A percentile compares a stretch with the other conserved stretches of the same genome.
These are phyloP conservation scores for Friedmanniomyces simplex DNA, from an alignment of 495 filamentous ascomycete species.

Conservation along the genomic window DNA sequence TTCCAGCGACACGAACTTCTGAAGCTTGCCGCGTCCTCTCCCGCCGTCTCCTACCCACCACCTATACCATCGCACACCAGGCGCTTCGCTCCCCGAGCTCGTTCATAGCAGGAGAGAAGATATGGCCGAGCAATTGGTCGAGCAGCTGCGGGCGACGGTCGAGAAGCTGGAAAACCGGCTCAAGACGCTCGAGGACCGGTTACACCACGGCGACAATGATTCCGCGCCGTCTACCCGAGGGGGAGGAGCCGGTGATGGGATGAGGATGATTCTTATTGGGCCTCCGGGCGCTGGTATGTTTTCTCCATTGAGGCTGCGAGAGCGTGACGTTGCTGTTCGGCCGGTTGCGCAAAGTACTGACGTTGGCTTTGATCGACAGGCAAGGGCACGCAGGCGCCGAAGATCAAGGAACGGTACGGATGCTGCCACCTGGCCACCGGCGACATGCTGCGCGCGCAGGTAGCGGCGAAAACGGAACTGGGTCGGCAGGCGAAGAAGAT, in stretches of 20 bases:
- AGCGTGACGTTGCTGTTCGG: too few relatives aligned
- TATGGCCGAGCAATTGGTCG: slow-evolving; percentile 17
- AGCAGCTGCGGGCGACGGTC: slow-evolving; percentile 46
- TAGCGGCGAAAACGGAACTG: slow-evolving; percentile 92
- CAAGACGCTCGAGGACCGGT: slow-evolving; percentile 58
- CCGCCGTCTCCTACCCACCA: background rate
- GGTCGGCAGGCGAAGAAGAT: slow-evolving; percentile 99
- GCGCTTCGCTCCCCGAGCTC: background rate
- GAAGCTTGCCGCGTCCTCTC: background rate
- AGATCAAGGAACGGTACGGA: slow-evolving; percentile 93
- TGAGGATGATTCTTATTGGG: slow-evolving; percentile 96
- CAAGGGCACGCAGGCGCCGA: slow-evolving; percentile 97
- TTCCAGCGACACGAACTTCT: background rate
- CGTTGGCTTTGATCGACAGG: slow-evolving; percentile 41
- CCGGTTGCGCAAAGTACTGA: background rate
- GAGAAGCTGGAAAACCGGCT: slow-evolving; percentile 75
- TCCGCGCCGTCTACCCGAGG: slow-evolving; percentile 34
- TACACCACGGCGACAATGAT: slow-evolving; percentile 36
- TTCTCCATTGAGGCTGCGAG: background rate
- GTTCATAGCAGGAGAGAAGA: background rate
- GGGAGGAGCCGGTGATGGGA: slow-evolving; percentile 43
- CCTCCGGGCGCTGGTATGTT: slow-evolving; percentile 88
- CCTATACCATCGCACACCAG: too few relatives aligned
- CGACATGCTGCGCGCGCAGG: slow-evolving; percentile 98
- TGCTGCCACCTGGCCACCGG: slow-evolving; percentile 96